phyloP scores from a whole-genome alignment of 140 eudicot species.

The Anethum foeniculum region DNA sequence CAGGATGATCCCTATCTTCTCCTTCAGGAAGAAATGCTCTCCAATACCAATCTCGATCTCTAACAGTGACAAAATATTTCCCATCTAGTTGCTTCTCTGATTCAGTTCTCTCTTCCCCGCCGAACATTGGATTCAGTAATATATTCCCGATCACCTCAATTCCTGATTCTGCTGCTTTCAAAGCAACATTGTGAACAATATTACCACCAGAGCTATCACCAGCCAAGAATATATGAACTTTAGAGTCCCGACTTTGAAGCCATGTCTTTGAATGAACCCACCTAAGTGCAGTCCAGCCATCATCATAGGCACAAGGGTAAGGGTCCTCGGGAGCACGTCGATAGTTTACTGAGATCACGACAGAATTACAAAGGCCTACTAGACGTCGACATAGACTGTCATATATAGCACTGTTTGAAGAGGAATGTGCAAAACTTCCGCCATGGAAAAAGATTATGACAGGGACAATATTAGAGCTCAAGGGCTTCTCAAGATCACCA shows the following conservation, averaged over 20 bases:
- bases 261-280: slow-evolving; percentile 61
- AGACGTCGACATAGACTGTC: slow-evolving; percentile 71
- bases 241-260: slow-evolving; percentile 52
- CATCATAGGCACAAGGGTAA: slow-evolving; percentile 71
- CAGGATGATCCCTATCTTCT: slow-evolving; percentile 68
- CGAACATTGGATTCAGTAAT: slow-evolving; percentile 59
- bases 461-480: slow-evolving; percentile 47
- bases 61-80: slow-evolving; percentile 51
- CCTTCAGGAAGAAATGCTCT: slow-evolving; percentile 67
- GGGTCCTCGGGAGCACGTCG: slow-evolving; percentile 79
- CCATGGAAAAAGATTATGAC: slow-evolving; percentile 75
- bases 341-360: slow-evolving; percentile 63
- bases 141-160: slow-evolving; percentile 53
- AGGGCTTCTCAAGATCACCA: slow-evolving; percentile 41
- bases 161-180: slow-evolving; percentile 39
- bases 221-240: slow-evolving; percentile 56
- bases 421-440: slow-evolving; percentile 77
- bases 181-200: slow-evolving; percentile 63
- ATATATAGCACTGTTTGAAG: slow-evolving; percentile 66
- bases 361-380: slow-evolving; percentile 45
- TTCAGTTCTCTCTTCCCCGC: slow-evolving; percentile 56
- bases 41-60: slow-evolving; percentile 75
- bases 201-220: slow-evolving; percentile 93
- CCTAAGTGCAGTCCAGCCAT: slow-evolving; percentile 66
- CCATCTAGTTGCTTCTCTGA: slow-evolving; percentile 54